A percentile compares a stretch with the other conserved stretches of the same genome.
phyloP scores from a whole-genome alignment of 345 rosid species.

The Citrus hindsii region DNA sequence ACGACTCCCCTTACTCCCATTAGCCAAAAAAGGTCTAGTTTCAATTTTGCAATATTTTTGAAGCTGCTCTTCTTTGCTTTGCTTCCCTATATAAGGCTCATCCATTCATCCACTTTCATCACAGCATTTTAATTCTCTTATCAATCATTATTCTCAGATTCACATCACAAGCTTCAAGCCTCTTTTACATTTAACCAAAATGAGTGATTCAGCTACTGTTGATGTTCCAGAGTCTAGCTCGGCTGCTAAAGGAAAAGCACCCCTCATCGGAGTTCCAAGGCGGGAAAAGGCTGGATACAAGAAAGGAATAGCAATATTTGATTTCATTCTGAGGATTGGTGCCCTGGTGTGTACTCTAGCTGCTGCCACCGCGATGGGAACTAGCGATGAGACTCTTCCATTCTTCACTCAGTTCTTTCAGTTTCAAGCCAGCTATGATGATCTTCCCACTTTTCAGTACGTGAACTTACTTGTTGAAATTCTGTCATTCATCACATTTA shows the following conservation, averaged over 20 bases:
- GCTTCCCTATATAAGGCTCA: slow-evolving; percentile 25
- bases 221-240: slow-evolving; percentile 47
- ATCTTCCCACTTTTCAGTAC: slow-evolving; percentile 62
- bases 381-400: slow-evolving; percentile 69
- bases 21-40: background rate
- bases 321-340: slow-evolving; percentile 63
- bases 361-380: slow-evolving; percentile 63
- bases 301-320: slow-evolving; percentile 67
- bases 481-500: too few species aligned
- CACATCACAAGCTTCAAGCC: background rate
- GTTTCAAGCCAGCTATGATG: slow-evolving; percentile 79
- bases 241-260: slow-evolving; percentile 40
- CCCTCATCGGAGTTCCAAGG: slow-evolving; percentile 27
- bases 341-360: slow-evolving; percentile 47
- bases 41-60: background rate
- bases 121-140: slow-evolving; percentile 12
- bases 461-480: too few species aligned
- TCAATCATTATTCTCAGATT: slow-evolving; percentile 5
- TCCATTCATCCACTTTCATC: slow-evolving; percentile 12
- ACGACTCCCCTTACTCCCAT: slow-evolving; percentile 27
- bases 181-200: background rate
- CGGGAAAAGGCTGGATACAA: slow-evolving; percentile 29
- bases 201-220: slow-evolving; percentile 32
- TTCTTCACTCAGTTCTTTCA: slow-evolving; percentile 90
- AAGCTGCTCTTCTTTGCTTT: background rate